phyloP scores from a whole-genome alignment of 2,329 filamentous ascomycete genomes.

The Ceratocystis cacaofunesta region DNA sequence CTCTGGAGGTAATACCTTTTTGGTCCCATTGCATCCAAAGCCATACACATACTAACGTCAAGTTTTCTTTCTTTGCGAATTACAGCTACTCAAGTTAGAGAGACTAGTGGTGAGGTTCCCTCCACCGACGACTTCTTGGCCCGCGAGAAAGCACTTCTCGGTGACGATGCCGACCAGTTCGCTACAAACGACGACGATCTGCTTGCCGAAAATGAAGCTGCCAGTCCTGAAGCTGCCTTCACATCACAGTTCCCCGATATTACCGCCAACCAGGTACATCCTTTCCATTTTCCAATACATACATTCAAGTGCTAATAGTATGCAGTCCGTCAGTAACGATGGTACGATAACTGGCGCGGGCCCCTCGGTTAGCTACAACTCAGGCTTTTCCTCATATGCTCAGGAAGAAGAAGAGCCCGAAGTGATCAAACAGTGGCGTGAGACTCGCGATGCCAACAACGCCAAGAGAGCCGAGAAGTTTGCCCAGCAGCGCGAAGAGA shows the following conservation, averaged over 20 bases:
- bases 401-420: slow-evolving; percentile 67
- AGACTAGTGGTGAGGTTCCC: slow-evolving; percentile 36
- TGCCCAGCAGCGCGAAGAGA: slow-evolving; percentile 66
- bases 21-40: neutral
- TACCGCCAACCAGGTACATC: slow-evolving; percentile 50
- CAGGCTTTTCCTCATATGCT: slow-evolving; percentile 42
- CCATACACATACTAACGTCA: neutral
- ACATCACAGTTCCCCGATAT: slow-evolving; percentile 69
- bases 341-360: slow-evolving; percentile 59
- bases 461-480: slow-evolving; percentile 76
- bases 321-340: slow-evolving; percentile 55
- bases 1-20: slow-evolving; percentile 36
- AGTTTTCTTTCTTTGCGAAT: neutral
- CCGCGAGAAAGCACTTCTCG: slow-evolving; percentile 77
- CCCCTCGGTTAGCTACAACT: slow-evolving; percentile 47
- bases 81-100: slow-evolving; percentile 49
- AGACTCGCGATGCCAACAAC: slow-evolving; percentile 69
- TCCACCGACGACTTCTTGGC: slow-evolving; percentile 74
- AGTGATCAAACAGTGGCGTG: slow-evolving; percentile 82
- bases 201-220: slow-evolving; percentile 49
- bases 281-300: neutral
- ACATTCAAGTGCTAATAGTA: neutral
- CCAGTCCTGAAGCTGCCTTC: slow-evolving; percentile 59
- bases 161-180: slow-evolving; percentile 88
- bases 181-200: slow-evolving; percentile 53